phyloP scores from a whole-genome alignment of 257 asterid genomes.

The Scutellaria minor region DNA sequence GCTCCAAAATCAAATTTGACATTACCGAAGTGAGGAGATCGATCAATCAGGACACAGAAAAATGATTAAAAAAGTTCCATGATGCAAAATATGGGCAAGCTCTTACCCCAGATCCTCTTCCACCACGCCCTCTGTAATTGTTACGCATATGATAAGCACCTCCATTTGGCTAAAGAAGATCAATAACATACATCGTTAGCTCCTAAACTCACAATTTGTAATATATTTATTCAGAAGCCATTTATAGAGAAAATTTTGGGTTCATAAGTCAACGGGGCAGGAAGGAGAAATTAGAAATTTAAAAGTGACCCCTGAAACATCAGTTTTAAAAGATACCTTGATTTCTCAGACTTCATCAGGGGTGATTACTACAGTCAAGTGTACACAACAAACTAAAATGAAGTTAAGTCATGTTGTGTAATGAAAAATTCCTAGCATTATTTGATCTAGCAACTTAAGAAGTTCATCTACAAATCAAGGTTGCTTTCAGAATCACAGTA shows the following conservation, averaged over 20 bases:
- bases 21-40: conserved; percentile 16
- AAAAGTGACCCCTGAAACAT: not conserved
- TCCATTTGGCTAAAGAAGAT: conserved; percentile 68
- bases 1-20: conserved; percentile 26
- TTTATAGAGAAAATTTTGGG: not conserved
- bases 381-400: no score
- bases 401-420: no score
- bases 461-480: no score
- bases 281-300: not conserved
- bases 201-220: conserved; percentile 10
- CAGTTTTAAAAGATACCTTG: not conserved
- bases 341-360: conserved; percentile 4
- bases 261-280: not conserved
- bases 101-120: conserved; percentile 85
- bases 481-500: not conserved
- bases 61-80: not conserved
- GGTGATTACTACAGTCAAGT: not conserved
- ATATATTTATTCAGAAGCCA: conserved; percentile 20
- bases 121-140: conserved; percentile 92
- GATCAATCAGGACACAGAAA: not conserved
- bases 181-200: conserved; percentile 35
- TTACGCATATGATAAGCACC: conserved; percentile 57
- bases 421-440: no score
- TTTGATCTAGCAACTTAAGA: no score
- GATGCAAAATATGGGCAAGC: conserved; percentile 20